phyloP scores from a whole-genome alignment of 176 grass and related monocot genomes.

The Phyllostachys edulis region DNA sequence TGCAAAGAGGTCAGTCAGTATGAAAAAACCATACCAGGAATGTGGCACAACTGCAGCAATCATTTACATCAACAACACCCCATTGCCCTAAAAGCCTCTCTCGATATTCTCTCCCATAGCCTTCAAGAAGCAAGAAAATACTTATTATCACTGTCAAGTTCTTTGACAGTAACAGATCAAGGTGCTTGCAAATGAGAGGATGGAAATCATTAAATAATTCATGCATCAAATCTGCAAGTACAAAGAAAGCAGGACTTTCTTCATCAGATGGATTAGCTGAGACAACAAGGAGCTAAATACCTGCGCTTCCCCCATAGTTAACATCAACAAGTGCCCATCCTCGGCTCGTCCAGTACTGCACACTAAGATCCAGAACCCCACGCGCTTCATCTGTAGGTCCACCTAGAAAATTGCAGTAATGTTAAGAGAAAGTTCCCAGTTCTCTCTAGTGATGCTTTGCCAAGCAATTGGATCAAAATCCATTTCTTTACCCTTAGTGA shows the following conservation, averaged over 20 bases:
- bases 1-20: background rate
- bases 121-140: conserved; percentile 44
- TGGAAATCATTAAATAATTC: background rate
- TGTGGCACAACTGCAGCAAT: conserved; percentile 79
- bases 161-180: conserved; percentile 9
- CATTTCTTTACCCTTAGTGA: conserved; percentile 6
- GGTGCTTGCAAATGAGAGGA: conserved; percentile 12
- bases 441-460: background rate
- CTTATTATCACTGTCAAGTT: conserved; percentile 9
- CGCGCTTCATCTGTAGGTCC: conserved; percentile 82
- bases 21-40: conserved; percentile 64
- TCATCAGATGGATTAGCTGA: conserved; percentile 11
- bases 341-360: conserved; percentile 91
- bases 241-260: background rate
- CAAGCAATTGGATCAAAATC: conserved; percentile 4
- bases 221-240: conserved; percentile 23
- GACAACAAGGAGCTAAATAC: conserved; percentile 39
- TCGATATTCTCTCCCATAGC: conserved; percentile 80
- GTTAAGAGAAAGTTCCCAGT: background rate
- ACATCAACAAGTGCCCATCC: conserved; percentile 93
- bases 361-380: conserved; percentile 66
- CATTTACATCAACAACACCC: conserved; percentile 82
- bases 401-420: conserved; percentile 43
- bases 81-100: conserved; percentile 81
- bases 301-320: conserved; percentile 94